Evolutionary conservation across 306 rosid species (phyloP).

Genomic region (Mimosa pudica): DNA sequence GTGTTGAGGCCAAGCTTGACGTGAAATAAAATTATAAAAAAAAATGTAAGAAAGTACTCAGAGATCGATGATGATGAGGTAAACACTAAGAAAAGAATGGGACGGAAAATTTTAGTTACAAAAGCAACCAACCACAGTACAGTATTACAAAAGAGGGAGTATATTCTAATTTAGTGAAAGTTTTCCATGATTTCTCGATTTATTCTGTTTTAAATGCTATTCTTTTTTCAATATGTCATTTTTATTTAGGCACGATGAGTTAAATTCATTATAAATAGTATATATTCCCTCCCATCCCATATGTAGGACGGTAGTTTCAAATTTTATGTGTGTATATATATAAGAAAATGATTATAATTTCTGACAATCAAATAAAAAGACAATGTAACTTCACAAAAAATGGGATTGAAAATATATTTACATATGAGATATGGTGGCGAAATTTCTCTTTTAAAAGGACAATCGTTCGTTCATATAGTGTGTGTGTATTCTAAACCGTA

Average conservation of each 20-base stretch:
- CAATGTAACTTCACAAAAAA: neutral
- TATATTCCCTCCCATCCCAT: neutral
- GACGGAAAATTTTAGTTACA: neutral
- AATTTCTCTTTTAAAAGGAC: neutral
- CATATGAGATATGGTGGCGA: neutral
- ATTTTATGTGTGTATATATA: neutral
- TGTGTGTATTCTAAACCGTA: neutral
- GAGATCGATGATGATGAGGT: neutral
- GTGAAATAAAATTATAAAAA: neutral
- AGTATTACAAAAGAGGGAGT: neutral
- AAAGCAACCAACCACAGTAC: neutral
- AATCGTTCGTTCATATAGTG: neutral
- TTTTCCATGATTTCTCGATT: neutral
- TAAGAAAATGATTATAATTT: neutral
- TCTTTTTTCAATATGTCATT: too few relatives aligned
- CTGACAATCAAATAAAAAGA: neutral
- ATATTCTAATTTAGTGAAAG: neutral
- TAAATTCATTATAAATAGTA: too few relatives aligned
- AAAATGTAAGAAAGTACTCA: constrained; percentile 18
- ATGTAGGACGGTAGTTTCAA: neutral
- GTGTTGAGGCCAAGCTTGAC: constrained; percentile 1
- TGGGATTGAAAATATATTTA: neutral
- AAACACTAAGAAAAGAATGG: neutral
- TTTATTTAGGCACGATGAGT: too few relatives aligned
- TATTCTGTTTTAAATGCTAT: too few relatives aligned